Evolutionary conservation across 345 rosid genomes (phyloP).

Genomic region (Noccaea bulbosa): DNA sequence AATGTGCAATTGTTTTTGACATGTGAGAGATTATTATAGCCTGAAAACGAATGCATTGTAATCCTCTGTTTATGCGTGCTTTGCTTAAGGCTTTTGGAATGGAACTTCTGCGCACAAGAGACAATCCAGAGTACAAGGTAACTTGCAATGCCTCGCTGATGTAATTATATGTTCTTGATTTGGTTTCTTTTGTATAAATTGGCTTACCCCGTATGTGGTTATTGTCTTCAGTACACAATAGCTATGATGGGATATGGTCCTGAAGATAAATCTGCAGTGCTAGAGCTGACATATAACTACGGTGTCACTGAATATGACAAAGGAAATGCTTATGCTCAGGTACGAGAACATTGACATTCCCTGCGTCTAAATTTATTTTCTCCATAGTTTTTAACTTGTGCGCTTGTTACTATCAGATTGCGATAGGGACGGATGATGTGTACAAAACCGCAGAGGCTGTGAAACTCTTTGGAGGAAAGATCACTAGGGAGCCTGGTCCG

Average conservation of each 20-base stretch:
- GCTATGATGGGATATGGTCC: constrained; percentile 97
- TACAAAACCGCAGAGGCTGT: constrained; percentile 92
- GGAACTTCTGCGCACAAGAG: constrained; percentile 92
- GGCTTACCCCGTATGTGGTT: background rate
- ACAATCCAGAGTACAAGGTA: constrained; percentile 96
- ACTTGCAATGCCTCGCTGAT: constrained; percentile 6
- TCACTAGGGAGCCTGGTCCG: constrained; percentile 95
- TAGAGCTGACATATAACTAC: constrained; percentile 93
- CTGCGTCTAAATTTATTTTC: background rate
- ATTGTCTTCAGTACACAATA: constrained; percentile 59
- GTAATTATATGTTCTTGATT: background rate
- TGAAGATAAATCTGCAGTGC: constrained; percentile 80
- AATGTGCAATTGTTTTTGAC: background rate
- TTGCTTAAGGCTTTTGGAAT: constrained; percentile 84
- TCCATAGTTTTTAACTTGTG: constrained; percentile 8
- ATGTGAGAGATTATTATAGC: background rate
- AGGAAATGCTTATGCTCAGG: constrained; percentile 96
- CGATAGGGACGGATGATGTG: constrained; percentile 95
- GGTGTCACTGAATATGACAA: constrained; percentile 87
- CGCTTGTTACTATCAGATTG: constrained; percentile 54
- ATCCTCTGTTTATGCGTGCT: constrained; percentile 26
- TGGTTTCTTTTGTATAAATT: background rate
- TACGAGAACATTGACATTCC: constrained; percentile 23
- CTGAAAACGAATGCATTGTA: constrained; percentile 16
- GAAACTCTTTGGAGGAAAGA: constrained; percentile 80